phyloP scores from a whole-genome alignment of 2,329 filamentous ascomycete genomes.

The Cryphonectria radicalis region DNA sequence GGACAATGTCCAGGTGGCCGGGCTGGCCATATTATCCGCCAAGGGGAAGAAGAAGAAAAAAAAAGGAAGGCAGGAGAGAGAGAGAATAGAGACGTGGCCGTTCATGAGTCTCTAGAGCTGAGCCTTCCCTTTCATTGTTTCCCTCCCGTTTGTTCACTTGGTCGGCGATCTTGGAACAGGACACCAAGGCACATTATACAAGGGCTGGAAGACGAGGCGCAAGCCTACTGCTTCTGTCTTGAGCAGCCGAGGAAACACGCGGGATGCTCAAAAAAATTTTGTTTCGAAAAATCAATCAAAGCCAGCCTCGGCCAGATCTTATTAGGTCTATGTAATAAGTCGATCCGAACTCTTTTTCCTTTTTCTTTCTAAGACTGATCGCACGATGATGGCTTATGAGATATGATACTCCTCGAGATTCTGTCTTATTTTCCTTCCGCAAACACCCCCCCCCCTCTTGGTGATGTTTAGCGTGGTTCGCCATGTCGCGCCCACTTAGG shows the following conservation, averaged over 20 bases:
- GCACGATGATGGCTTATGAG: neutral
- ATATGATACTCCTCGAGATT: too few species aligned
- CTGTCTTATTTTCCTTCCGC: neutral
- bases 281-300: neutral
- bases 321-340: neutral
- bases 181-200: neutral
- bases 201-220: neutral
- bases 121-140: neutral
- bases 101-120: neutral
- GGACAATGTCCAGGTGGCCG: neutral
- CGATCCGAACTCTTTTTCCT: neutral
- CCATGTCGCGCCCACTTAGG: neutral
- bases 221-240: neutral
- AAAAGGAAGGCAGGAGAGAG: too few species aligned
- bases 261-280: too few species aligned
- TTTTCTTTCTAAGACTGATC: neutral
- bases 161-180: neutral
- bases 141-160: neutral
- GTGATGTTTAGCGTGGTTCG: neutral
- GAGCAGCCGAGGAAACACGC: slow-evolving; percentile 6
- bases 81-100: too few species aligned
- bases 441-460: neutral
- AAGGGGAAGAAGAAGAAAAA: too few species aligned
- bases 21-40: neutral
- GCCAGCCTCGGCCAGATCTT: neutral